Base-by-base conservation (phyloP, 202 grass and related monocot species). In the Panicum hallii region DNA sequence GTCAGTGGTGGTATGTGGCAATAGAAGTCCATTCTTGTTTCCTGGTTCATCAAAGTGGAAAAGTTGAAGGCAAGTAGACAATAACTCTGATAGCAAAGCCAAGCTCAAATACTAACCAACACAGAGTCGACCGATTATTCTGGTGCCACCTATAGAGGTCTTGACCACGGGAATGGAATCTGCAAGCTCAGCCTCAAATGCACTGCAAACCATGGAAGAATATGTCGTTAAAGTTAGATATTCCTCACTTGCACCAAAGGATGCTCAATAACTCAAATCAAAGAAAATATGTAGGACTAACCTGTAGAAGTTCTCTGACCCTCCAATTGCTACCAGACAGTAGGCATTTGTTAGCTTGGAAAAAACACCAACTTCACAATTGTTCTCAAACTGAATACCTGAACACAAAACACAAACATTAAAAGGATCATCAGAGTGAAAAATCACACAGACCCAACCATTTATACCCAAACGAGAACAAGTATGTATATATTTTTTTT, bases 241-340 rank as follows among this genome's bases (percentile, higher is more conserved):
- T 75, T 79, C 42, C 28, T 89, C 40, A 38, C 36, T 79, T 77
- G 30, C 28, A 78, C 3, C 9, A 58, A 63, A 82, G 80, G 48
- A 53, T 20, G 5, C 7, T 38, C 11, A 61, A 80, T 20, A 12
- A 55, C 30, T 55, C 9, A 54, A 52, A 30, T 6, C 47, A 32
- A 50, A 36, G 7, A 5, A 53, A 36, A 56, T 38, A 53, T 45
- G 52, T 2, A 67, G 12, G n/a, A 52, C 78, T 41, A 79, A 95
- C 93, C 93, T 99, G 88, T 99, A 99, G 86, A 99, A 99, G 84
- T 89, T 99, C 84, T 99, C 97, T 67, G 97, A 99, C 11, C 97
- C 97, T 85, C 97, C 97, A 47, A 99, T 99, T 3, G 91, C 97
- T 72, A 97, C 93, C 80, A 99, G 90, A 79, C 93, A 99, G 46